These are phyloP conservation scores for Fusarium udum DNA, from an alignment of 2,329 filamentous ascomycete genomes.

Conservation along the genomic window DNA sequence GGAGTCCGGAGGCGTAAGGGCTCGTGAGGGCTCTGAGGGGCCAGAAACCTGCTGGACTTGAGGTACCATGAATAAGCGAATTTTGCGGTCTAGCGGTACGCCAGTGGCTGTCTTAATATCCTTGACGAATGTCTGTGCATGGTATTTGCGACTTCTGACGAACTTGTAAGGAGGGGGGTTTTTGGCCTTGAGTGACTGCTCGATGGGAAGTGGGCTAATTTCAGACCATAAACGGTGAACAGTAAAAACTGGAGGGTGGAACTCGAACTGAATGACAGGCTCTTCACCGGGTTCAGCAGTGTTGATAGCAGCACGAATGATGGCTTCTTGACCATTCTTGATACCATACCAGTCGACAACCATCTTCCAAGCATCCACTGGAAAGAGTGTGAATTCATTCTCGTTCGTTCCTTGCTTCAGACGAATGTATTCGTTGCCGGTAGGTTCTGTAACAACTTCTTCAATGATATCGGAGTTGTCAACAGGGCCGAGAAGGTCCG, in stretches of 20 bases:
- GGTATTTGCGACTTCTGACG: constrained; percentile 75
- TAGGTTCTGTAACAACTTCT: constrained; percentile 63
- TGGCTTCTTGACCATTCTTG: constrained; percentile 73
- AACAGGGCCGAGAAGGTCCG: constrained; percentile 76
- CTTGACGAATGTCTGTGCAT: constrained; percentile 78
- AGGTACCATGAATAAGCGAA: constrained; percentile 77
- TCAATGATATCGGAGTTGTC: constrained; percentile 87
- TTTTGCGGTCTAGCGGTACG: constrained; percentile 75
- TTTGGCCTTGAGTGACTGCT: constrained; percentile 68
- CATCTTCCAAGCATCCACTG: constrained; percentile 82
- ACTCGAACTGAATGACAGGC: constrained; percentile 81
- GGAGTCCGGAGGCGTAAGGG: constrained; percentile 54
- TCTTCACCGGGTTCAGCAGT: constrained; percentile 67
- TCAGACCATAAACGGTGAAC: constrained; percentile 80
- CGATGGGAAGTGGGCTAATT: constrained; percentile 63
- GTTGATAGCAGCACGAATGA: constrained; percentile 81
- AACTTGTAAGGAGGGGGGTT: constrained; percentile 71
- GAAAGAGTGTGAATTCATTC: constrained; percentile 81
- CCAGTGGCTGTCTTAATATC: constrained; percentile 74
- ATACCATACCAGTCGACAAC: constrained; percentile 86
- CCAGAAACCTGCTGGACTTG: constrained; percentile 52
- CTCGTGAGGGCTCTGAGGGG: constrained; percentile 47
- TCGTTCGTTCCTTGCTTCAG: constrained; percentile 74
- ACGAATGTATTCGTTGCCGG: constrained; percentile 71
- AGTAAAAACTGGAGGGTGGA: constrained; percentile 85